Conservation (phyloP, 805 yeast species). For the Candida nemodendra region DNA sequence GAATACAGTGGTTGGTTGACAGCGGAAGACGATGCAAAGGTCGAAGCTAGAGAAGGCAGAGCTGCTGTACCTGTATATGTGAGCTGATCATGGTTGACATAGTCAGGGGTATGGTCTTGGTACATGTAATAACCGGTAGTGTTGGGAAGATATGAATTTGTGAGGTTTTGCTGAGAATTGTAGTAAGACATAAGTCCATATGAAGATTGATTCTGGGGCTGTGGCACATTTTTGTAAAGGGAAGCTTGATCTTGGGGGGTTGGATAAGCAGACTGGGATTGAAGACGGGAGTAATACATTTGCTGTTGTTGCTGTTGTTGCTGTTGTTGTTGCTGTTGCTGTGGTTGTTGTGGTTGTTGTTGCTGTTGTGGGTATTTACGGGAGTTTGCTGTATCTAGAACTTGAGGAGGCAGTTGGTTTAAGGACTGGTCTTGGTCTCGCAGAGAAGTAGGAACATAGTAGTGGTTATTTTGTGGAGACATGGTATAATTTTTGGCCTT, state of each 20-base stretch:
- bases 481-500: too few species aligned
- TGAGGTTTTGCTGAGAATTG: neutral
- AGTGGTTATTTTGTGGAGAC: neutral
- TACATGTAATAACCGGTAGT: neutral
- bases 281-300: neutral
- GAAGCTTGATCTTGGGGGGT: neutral
- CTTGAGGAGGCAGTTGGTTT: neutral
- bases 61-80: constrained; percentile 2
- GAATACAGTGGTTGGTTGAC: neutral
- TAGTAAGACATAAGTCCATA: neutral
- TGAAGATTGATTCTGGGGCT: neutral
- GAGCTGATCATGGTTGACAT: constrained; percentile 4
- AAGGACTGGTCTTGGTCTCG: neutral
- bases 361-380: constrained; percentile 5
- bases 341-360: constrained; percentile 7
- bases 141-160: neutral
- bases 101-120: constrained; percentile 1
- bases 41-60: neutral
- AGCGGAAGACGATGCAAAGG: constrained; percentile 1
- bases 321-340: constrained; percentile 1
- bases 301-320: constrained; percentile 6
- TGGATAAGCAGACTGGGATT: constrained; percentile 1
- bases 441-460: neutral
- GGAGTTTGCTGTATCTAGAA: constrained; percentile 1
- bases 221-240: neutral